A percentile compares a stretch with the other conserved stretches of the same genome.
These are phyloP conservation scores for Penicillium sp. DNA, from an alignment of 2,329 filamentous ascomycete genomes.

Conservation along the genomic window DNA sequence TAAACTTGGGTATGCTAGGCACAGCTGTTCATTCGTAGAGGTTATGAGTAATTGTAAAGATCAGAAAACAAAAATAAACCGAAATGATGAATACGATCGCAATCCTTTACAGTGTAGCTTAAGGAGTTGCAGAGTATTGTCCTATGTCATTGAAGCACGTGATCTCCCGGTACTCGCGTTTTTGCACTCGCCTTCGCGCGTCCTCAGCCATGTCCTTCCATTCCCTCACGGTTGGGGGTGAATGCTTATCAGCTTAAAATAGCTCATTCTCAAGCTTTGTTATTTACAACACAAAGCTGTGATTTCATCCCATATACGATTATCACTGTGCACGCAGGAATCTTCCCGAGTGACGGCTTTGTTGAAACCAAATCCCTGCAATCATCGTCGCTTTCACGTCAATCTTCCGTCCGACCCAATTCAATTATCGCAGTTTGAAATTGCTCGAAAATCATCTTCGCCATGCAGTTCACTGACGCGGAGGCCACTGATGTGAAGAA, in stretches of 20 bases:
- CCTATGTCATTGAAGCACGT: slow-evolving; percentile 14
- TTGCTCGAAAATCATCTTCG: not conserved
- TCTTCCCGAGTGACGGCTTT: not conserved
- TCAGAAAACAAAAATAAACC: not conserved
- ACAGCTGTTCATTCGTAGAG: not conserved
- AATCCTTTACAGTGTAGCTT: not conserved
- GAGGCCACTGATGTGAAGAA: slow-evolving; percentile 55
- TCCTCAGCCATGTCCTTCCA: not conserved
- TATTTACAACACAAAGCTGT: not conserved
- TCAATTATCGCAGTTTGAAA: not conserved
- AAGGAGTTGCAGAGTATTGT: not conserved
- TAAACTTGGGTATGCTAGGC: slow-evolving; percentile 33
- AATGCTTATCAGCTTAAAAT: not conserved
- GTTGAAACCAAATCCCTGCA: slow-evolving; percentile 15
- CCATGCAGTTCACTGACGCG: slow-evolving; percentile 56
- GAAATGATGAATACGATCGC: not conserved
- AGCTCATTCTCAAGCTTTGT: not conserved
- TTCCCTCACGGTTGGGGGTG: slow-evolving; percentile 7
- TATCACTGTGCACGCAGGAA: not conserved
- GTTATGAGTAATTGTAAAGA: not conserved
- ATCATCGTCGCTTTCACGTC: not conserved
- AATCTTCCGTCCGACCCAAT: not conserved
- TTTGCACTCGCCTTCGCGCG: slow-evolving; percentile 12
- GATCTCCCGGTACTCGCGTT: slow-evolving; percentile 15
- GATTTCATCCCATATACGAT: not conserved